These are phyloP conservation scores for Naganishia albida DNA, from an alignment of 1,284 basidiomycete genomes.

Conservation along the genomic window DNA sequence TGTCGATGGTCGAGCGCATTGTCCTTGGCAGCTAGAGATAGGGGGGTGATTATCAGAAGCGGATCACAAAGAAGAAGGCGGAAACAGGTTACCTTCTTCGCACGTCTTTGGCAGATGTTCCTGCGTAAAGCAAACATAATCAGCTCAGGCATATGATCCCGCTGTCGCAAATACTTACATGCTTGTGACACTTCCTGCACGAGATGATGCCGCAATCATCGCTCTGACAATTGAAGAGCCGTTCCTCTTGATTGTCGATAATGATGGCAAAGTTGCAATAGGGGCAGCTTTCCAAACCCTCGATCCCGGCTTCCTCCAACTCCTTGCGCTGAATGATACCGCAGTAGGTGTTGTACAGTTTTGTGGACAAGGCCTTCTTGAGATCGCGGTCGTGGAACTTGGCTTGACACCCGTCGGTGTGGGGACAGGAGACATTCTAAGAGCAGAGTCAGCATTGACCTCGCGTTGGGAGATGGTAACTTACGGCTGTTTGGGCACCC, in stretches of 20 bases:
- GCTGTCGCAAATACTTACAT: conserved; percentile 55
- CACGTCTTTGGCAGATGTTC: conserved; percentile 87
- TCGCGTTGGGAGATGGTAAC: conserved; percentile 21
- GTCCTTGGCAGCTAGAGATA: conserved; percentile 59
- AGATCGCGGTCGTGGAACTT: conserved; percentile 69
- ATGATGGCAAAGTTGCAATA: conserved; percentile 80
- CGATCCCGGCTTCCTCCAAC: conserved; percentile 66
- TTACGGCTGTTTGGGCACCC: conserved; percentile 51
- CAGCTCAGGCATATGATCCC: background rate
- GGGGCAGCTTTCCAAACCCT: conserved; percentile 74
- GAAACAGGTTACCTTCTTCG: conserved; percentile 60
- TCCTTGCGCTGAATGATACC: conserved; percentile 73
- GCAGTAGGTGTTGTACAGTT: conserved; percentile 69
- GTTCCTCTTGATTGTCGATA: conserved; percentile 74
- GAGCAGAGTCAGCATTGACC: background rate
- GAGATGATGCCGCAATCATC: conserved; percentile 70
- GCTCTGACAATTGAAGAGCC: conserved; percentile 74
- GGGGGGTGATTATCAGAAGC: conserved; percentile 50
- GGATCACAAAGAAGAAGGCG: background rate
- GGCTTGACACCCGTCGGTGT: conserved; percentile 70
- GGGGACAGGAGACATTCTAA: conserved; percentile 72
- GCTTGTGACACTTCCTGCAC: conserved; percentile 73
- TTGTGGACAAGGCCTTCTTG: conserved; percentile 57
- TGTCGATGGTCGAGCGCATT: conserved; percentile 71
- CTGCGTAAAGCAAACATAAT: conserved; percentile 48